A percentile compares a stretch with the other conserved stretches of the same genome.
Conservation (phyloP, 2,329 filamentous ascomycete genomes). For the Fusarium gaditjirri region DNA sequence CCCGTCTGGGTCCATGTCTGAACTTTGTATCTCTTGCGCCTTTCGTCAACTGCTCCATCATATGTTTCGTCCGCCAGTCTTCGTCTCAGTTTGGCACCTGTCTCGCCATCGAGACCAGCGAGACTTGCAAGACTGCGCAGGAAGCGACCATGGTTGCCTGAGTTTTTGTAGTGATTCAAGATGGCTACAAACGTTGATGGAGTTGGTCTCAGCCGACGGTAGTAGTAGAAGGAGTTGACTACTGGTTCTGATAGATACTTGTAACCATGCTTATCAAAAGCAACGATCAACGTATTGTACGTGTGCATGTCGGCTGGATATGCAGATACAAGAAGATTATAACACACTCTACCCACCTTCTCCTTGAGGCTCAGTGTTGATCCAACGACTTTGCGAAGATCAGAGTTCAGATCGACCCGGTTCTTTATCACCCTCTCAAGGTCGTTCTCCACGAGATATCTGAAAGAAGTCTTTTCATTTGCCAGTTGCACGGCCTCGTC, state of each 20-base stretch:
- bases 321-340: constrained; percentile 72
- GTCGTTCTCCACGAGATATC: constrained; percentile 46
- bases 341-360: constrained; percentile 60
- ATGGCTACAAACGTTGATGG: constrained; percentile 61
- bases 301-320: constrained; percentile 73
- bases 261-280: constrained; percentile 65
- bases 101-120: constrained; percentile 54
- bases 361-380: constrained; percentile 46
- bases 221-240: constrained; percentile 60
- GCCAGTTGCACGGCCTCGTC: constrained; percentile 45
- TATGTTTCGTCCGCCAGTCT: constrained; percentile 48
- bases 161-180: constrained; percentile 60
- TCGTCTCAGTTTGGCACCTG: constrained; percentile 54
- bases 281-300: constrained; percentile 76
- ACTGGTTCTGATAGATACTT: constrained; percentile 64
- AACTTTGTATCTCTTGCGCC: constrained; percentile 38
- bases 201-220: constrained; percentile 58
- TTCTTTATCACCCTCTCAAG: constrained; percentile 40
- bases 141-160: constrained; percentile 55
- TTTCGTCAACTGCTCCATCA: constrained; percentile 44
- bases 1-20: constrained; percentile 43
- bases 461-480: constrained; percentile 25
- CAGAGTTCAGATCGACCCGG: constrained; percentile 44
- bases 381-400: constrained; percentile 45
- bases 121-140: constrained; percentile 58